phyloP scores from a whole-genome alignment of 1,139 yeast genomes.

The Geotrichum australiense region DNA sequence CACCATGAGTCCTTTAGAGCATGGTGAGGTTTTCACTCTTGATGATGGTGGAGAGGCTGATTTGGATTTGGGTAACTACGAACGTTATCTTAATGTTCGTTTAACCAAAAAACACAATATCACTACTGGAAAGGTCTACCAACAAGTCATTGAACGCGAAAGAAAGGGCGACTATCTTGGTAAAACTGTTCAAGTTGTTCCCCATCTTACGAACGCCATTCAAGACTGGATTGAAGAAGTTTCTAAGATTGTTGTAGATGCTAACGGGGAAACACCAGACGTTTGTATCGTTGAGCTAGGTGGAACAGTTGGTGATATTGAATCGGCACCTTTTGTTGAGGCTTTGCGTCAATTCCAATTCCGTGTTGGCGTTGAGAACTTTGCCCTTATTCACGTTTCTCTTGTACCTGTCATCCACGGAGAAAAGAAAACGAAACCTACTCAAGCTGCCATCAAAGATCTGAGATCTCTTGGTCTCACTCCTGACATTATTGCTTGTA shows the following conservation, averaged over 20 bases:
- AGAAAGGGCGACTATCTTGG: constrained; percentile 97
- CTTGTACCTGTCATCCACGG: constrained; percentile 97
- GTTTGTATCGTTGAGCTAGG: constrained; percentile 96
- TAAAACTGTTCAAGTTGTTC: constrained; percentile 98
- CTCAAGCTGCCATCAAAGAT: constrained; percentile 98
- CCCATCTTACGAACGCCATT: constrained; percentile 93
- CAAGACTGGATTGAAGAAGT: constrained; percentile 99
- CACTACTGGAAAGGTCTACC: constrained; percentile 95
- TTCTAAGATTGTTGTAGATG: constrained; percentile 86
- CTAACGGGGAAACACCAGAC: constrained; percentile 78
- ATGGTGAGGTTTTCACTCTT: constrained; percentile 96
- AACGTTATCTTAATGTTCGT: constrained; percentile 89
- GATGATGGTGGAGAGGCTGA: constrained; percentile 99
- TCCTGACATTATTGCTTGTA: constrained; percentile 96
- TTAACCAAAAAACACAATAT: constrained; percentile 91
- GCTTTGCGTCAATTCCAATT: constrained; percentile 98
- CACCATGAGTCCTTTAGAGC: constrained; percentile 98
- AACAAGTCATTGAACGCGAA: constrained; percentile 88
- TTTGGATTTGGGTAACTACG: constrained; percentile 95
- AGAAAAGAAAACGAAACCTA: constrained; percentile 98
- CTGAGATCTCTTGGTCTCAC: constrained; percentile 88
- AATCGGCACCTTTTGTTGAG: constrained; percentile 97
- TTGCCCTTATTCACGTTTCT: constrained; percentile 93
- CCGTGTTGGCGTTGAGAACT: constrained; percentile 88
- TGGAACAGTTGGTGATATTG: constrained; percentile 99